Evolutionary conservation across 352 stramenopile species (phyloP).

Genomic region (Elongisporangium senticosum): DNA sequence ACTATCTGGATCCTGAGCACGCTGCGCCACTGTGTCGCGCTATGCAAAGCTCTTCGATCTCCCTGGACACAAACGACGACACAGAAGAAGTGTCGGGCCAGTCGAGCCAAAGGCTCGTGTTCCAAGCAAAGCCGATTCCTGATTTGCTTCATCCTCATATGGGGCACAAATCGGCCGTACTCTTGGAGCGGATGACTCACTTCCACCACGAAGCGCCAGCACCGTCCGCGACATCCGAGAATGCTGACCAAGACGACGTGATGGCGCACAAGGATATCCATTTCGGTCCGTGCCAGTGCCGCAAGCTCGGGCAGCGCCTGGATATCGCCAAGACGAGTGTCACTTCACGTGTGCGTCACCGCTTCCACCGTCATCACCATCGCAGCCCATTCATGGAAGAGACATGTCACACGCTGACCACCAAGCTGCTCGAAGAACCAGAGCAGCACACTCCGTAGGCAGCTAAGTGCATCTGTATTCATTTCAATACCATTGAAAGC

Average conservation of each 20-base stretch:
- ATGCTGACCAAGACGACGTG: neutral
- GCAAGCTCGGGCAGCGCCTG: slow-evolving; percentile 23
- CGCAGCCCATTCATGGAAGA: slow-evolving; percentile 27
- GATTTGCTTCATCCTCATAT: slow-evolving; percentile 23
- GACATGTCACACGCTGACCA: slow-evolving; percentile 11
- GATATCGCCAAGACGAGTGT: slow-evolving; percentile 15
- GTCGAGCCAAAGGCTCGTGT: neutral
- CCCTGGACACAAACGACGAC: neutral
- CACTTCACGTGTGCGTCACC: slow-evolving; percentile 8
- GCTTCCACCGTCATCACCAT: slow-evolving; percentile 26
- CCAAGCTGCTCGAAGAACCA: slow-evolving; percentile 21
- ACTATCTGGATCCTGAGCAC: slow-evolving; percentile 44
- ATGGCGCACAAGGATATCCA: slow-evolving; percentile 11
- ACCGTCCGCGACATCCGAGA: slow-evolving; percentile 9
- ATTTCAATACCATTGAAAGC: neutral
- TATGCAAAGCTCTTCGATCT: slow-evolving; percentile 15
- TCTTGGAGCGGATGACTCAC: slow-evolving; percentile 9
- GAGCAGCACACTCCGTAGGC: neutral
- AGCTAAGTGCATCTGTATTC: neutral
- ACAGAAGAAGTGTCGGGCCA: neutral
- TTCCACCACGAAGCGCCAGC: slow-evolving; percentile 15
- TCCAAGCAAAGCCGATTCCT: slow-evolving; percentile 4
- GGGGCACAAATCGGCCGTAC: slow-evolving; percentile 22
- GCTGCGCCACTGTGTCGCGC: neutral
- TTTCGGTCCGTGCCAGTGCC: slow-evolving; percentile 22